Evolutionary conservation across 2,329 filamentous ascomycete species (phyloP).

Genomic region (Fusarium illudens): DNA sequence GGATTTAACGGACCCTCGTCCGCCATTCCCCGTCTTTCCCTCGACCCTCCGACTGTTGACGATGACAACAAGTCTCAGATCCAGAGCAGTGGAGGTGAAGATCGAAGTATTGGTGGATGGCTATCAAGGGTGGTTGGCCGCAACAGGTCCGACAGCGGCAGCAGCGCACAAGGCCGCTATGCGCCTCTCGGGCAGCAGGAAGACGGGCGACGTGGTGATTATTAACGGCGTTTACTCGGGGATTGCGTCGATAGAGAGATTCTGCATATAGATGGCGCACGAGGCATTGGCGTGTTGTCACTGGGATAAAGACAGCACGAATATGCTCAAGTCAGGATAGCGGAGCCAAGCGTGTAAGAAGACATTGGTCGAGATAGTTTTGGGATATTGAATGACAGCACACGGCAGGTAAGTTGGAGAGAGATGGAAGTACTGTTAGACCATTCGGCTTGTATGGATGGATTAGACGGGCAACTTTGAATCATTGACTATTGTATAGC

Average conservation of each 20-base stretch:
- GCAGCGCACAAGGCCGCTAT: conserved; percentile 54
- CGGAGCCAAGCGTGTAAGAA: conserved; percentile 19
- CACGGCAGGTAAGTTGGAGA: conserved; percentile 18
- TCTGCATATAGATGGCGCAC: conserved; percentile 53
- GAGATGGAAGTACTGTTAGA: conserved; percentile 32
- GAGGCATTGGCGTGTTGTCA: conserved; percentile 25
- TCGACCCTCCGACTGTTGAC: conserved; percentile 76
- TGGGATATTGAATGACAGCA: conserved; percentile 17
- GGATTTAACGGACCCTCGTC: conserved; percentile 67
- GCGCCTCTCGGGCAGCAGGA: conserved; percentile 54
- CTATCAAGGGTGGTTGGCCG: conserved; percentile 52
- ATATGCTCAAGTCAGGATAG: conserved; percentile 11
- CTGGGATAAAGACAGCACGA: conserved; percentile 25
- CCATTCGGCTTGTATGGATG: conserved; percentile 26
- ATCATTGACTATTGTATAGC: conserved; percentile 20
- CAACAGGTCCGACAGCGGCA: conserved; percentile 50
- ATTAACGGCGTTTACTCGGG: conserved; percentile 33
- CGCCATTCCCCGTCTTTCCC: conserved; percentile 81
- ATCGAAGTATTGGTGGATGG: conserved; percentile 62
- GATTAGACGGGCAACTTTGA: conserved; percentile 21
- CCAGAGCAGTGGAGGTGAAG: conserved; percentile 45
- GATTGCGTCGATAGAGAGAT: conserved; percentile 39
- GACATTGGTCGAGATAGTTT: conserved; percentile 4
- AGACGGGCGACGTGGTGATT: conserved; percentile 43
- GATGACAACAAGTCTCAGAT: conserved; percentile 56